Evolutionary conservation across 2,329 filamentous ascomycete species (phyloP).

Genomic region (Trichoderma oligosporum): DNA sequence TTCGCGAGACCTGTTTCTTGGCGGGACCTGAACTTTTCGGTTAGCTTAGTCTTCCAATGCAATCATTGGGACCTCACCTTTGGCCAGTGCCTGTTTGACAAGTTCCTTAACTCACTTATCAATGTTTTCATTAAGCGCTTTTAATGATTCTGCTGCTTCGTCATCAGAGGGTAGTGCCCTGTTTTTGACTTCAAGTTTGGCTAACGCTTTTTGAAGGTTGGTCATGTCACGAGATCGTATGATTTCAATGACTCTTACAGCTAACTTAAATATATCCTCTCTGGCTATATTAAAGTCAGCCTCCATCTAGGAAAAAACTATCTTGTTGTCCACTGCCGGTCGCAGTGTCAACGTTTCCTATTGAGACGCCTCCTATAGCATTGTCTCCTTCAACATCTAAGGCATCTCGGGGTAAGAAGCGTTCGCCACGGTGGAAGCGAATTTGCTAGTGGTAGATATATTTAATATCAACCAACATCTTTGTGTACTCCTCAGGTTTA

Average conservation of each 20-base stretch:
- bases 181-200: not conserved
- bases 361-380: too few species aligned
- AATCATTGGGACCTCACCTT: not conserved
- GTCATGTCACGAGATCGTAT: not conserved
- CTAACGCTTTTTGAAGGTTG: not conserved
- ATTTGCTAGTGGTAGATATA: too few species aligned
- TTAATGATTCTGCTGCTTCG: not conserved
- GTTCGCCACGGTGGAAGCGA: too few species aligned
- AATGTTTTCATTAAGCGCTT: not conserved
- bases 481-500: too few species aligned
- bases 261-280: not conserved
- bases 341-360: too few species aligned
- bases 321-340: not conserved
- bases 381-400: too few species aligned
- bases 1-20: too few species aligned
- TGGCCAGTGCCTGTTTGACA: not conserved
- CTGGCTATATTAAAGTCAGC: not conserved
- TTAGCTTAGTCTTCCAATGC: too few species aligned
- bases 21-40: not conserved
- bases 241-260: not conserved
- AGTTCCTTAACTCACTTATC: not conserved
- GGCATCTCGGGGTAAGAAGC: too few species aligned
- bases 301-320: not conserved
- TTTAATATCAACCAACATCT: too few species aligned
- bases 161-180: not conserved